Percentiles rank a stretch among this genome's conserved stretches.
These are phyloP conservation scores for Vitis amurensis DNA, from an alignment of 164 flowering plant species.

Conservation along the genomic window DNA sequence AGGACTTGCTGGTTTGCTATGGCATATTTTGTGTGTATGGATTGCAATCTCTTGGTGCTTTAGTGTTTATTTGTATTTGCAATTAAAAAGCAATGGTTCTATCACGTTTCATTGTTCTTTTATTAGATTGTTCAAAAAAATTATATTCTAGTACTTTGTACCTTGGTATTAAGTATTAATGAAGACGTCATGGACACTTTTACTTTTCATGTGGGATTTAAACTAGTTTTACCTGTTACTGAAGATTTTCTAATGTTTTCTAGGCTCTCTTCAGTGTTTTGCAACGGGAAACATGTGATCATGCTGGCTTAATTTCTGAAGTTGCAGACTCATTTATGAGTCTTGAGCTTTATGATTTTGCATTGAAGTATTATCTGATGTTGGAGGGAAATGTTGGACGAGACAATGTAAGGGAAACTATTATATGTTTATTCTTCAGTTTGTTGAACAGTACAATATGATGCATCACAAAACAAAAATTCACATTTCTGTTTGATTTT, in stretches of 20 bases:
- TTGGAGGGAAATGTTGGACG: slow-evolving; percentile 34
- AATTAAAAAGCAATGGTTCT: no score
- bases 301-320: slow-evolving; percentile 35
- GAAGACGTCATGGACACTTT: no score
- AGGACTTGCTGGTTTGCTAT: no score
- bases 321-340: slow-evolving; percentile 55
- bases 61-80: no score
- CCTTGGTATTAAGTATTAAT: no score
- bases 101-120: no score
- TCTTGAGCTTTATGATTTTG: slow-evolving; percentile 43
- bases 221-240: slow-evolving; percentile 1
- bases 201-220: no score
- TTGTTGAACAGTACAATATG: neutral
- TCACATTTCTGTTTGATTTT: neutral
- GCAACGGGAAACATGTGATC: slow-evolving; percentile 28
- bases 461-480: neutral
- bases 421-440: neutral
- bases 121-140: no score
- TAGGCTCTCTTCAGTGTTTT: slow-evolving; percentile 47
- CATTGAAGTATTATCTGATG: slow-evolving; percentile 60
- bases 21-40: no score
- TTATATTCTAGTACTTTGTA: no score
- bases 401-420: slow-evolving; percentile 37
- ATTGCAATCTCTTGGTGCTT: no score
- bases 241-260: slow-evolving; percentile 12